Evolutionary conservation across 163 green algal genomes (phyloP), one percentile per base, ranked within the genome.

Genomic region (Smithsoniella earleae): DNA sequence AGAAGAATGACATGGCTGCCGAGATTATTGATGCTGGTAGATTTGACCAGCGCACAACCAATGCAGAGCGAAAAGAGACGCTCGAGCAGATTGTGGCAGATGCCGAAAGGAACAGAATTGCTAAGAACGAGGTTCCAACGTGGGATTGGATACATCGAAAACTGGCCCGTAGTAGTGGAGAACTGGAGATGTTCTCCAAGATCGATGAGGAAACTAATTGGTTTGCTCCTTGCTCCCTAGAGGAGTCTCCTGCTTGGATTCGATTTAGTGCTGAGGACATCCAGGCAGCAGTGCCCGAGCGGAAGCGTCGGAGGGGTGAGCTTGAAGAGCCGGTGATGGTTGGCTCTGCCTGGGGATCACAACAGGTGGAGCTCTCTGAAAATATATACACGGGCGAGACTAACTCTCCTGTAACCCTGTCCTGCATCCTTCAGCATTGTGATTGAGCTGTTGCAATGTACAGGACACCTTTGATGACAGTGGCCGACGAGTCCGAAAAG

Each of bases 1-100:
- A 87, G 46, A 99, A 99, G 85, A 98, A 96, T 73, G 94, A 98
- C 76, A 98, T 99, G 94, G 94, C 94, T 33, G 93, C 94, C 78
- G 94, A 99, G 81, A 87, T 96, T 62, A 96, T 97, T 52, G 91
- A 96, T 73, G 91, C 91, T 2, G 91, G 91, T 2, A 76, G 74
- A 37, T 99, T 99, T 75, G 93, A 99, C 83, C 89, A 91, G 82
- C 78, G 89, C 58, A 98, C 94, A 36, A 92, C 82, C 36, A 95
- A 94, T 76, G 90, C 93, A 52, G 91, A 98, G 84, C 82, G 92
- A n/a, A 79, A 86, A 20, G 76, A 91, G 30, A 97, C 90, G 25
- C 83, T 98, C 58, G 92, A 98, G 81, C 77, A 82, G 37, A 76
- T 97, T 6, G 40, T 76, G 34, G 76, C 86, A 79, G 87, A 91